These are phyloP conservation scores for Fusarium palustre DNA, from an alignment of 2,329 filamentous ascomycete species.

Conservation along the genomic window DNA sequence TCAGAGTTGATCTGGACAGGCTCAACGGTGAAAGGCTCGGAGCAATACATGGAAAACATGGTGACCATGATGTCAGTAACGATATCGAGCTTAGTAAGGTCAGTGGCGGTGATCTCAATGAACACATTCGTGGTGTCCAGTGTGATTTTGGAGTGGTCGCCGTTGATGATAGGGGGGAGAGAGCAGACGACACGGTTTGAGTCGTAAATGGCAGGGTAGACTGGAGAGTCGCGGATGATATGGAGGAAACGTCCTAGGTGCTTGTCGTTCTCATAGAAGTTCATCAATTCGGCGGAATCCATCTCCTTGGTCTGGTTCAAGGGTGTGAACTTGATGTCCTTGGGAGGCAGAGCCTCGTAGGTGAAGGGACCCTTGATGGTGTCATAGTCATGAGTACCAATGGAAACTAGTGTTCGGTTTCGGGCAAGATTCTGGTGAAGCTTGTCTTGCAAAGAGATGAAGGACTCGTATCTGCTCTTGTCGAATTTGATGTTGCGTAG, in stretches of 20 bases:
- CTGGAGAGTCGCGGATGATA: constrained; percentile 92
- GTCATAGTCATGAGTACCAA: constrained; percentile 96
- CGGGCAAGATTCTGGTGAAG: constrained; percentile 95
- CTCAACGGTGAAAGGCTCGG: constrained; percentile 91
- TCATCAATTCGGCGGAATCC: constrained; percentile 89
- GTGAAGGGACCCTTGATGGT: constrained; percentile 95
- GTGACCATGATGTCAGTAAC: constrained; percentile 95
- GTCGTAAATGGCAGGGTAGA: constrained; percentile 97
- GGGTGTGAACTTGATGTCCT: constrained; percentile 89
- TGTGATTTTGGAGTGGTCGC: constrained; percentile 95
- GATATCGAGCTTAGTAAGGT: constrained; percentile 95
- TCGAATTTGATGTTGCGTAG: constrained; percentile 93
- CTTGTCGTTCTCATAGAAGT: constrained; percentile 94
- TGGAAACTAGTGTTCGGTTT: constrained; percentile 92
- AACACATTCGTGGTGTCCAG: constrained; percentile 92
- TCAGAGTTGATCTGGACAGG: constrained; percentile 92
- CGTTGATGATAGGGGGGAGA: constrained; percentile 96
- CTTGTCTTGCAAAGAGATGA: constrained; percentile 98
- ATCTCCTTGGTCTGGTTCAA: constrained; percentile 93
- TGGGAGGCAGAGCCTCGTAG: constrained; percentile 92
- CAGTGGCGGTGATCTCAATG: constrained; percentile 96
- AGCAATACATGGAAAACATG: constrained; percentile 96
- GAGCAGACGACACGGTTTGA: constrained; percentile 88
- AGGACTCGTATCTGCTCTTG: constrained; percentile 91
- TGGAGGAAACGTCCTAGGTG: constrained; percentile 90